phyloP scores from a whole-genome alignment of 2,329 filamentous ascomycete species.

The Coniella lustricola region DNA sequence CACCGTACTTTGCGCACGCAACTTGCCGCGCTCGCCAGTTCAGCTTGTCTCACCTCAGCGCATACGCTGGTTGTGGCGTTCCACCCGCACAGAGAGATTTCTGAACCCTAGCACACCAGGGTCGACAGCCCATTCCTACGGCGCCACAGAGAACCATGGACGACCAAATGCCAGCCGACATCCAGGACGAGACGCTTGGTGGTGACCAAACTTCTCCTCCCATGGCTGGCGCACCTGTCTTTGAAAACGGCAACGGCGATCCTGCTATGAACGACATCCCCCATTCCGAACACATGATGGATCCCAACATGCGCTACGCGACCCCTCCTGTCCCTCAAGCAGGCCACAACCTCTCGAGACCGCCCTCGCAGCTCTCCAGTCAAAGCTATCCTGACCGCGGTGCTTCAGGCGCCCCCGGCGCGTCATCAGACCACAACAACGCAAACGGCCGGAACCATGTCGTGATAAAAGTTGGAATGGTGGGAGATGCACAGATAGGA shows the following conservation, averaged over 20 bases:
- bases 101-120: slow-evolving; percentile 38
- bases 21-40: slow-evolving; percentile 1
- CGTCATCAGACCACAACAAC: slow-evolving; percentile 27
- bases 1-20: slow-evolving; percentile 7
- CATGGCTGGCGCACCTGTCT: slow-evolving; percentile 29
- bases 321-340: slow-evolving; percentile 38
- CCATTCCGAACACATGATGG: slow-evolving; percentile 27
- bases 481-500: slow-evolving; percentile 96
- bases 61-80: slow-evolving; percentile 1
- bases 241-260: slow-evolving; percentile 28
- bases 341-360: slow-evolving; percentile 40
- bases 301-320: slow-evolving; percentile 37
- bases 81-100: slow-evolving; percentile 37
- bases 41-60: slow-evolving; percentile 6
- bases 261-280: slow-evolving; percentile 34
- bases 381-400: slow-evolving; percentile 38
- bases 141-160: slow-evolving; percentile 47
- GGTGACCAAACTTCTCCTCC: slow-evolving; percentile 42
- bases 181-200: slow-evolving; percentile 43
- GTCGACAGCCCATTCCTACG: slow-evolving; percentile 46
- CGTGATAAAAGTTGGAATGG: slow-evolving; percentile 99
- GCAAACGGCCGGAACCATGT: slow-evolving; percentile 58
- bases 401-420: slow-evolving; percentile 27
- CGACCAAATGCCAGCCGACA: slow-evolving; percentile 31
- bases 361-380: slow-evolving; percentile 47